A percentile compares a stretch with the other conserved stretches of the same genome.
phyloP scores from a whole-genome alignment of 1,139 yeast species.

The Suhomyces panamericanus region DNA sequence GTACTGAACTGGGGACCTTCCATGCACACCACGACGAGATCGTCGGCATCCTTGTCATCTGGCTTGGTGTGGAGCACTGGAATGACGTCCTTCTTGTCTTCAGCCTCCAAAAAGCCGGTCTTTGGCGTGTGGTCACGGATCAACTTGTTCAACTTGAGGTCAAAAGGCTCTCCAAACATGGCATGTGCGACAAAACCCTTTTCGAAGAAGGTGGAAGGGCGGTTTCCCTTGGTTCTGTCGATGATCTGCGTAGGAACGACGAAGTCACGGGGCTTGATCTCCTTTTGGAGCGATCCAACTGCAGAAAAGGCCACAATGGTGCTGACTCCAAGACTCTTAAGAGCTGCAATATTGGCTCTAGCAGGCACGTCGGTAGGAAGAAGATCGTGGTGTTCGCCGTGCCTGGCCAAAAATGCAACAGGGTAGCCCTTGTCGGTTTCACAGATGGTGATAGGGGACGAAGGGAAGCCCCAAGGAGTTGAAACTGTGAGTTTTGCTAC shows the following conservation, averaged over 20 bases:
- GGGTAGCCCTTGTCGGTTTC: slow-evolving; percentile 74
- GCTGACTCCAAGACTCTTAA: slow-evolving; percentile 81
- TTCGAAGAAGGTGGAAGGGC: slow-evolving; percentile 89
- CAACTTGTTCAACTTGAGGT: slow-evolving; percentile 64
- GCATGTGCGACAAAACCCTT: slow-evolving; percentile 96
- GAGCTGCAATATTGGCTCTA: slow-evolving; percentile 93
- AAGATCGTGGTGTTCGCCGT: slow-evolving; percentile 85
- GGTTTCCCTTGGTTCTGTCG: slow-evolving; percentile 93
- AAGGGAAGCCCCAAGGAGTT: slow-evolving; percentile 98
- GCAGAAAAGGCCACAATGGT: slow-evolving; percentile 93
- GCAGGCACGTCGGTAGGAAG: slow-evolving; percentile 92
- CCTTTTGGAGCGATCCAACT: slow-evolving; percentile 90
- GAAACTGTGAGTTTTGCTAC: slow-evolving; percentile 77
- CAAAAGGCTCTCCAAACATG: slow-evolving; percentile 96
- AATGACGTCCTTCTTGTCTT: slow-evolving; percentile 28
- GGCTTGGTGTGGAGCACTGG: slow-evolving; percentile 58
- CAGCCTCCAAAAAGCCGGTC: slow-evolving; percentile 55
- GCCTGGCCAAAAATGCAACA: slow-evolving; percentile 93
- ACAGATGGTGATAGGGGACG: slow-evolving; percentile 89
- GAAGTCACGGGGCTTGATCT: slow-evolving; percentile 90
- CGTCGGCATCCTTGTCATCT: slow-evolving; percentile 54
- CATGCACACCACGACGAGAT: slow-evolving; percentile 89
- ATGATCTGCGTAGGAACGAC: slow-evolving; percentile 94
- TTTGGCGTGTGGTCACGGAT: slow-evolving; percentile 58
- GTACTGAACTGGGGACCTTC: slow-evolving; percentile 99